phyloP scores from a whole-genome alignment of 805 yeast genomes.

The Candida dajiaensis region DNA sequence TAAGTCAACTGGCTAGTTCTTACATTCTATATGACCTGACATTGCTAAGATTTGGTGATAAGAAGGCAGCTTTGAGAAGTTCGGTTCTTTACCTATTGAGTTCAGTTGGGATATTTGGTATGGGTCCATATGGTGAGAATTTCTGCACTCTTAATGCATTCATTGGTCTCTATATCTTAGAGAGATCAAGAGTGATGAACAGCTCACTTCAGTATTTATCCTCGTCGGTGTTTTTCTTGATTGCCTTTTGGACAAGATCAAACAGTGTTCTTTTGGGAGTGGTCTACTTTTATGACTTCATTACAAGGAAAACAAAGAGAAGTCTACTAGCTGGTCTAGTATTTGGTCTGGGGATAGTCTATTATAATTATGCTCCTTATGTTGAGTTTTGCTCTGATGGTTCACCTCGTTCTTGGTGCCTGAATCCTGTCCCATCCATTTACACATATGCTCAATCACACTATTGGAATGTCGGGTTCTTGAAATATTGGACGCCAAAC shows the following conservation, averaged over 20 bases:
- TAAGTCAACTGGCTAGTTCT: slow-evolving; percentile 44
- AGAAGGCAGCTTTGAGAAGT: slow-evolving; percentile 27
- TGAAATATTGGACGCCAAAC: slow-evolving; percentile 74
- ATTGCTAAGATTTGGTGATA: slow-evolving; percentile 22
- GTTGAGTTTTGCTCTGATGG: slow-evolving; percentile 49
- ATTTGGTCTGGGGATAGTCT: slow-evolving; percentile 40
- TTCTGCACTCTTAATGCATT: slow-evolving; percentile 57
- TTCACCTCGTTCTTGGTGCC: slow-evolving; percentile 73
- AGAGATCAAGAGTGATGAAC: slow-evolving; percentile 10
- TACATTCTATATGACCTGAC: slow-evolving; percentile 49
- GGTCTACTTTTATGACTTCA: slow-evolving; percentile 50
- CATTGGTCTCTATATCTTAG: slow-evolving; percentile 44
- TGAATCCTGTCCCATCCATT: slow-evolving; percentile 46
- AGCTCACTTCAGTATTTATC: slow-evolving; percentile 3
- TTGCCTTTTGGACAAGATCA: slow-evolving; percentile 62
- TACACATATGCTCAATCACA: slow-evolving; percentile 65
- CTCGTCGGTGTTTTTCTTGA: slow-evolving; percentile 37
- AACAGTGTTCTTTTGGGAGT: slow-evolving; percentile 73
- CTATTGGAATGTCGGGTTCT: slow-evolving; percentile 84
- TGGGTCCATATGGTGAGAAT: slow-evolving; percentile 74
- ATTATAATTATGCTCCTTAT: slow-evolving; percentile 50
- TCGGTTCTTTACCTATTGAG: slow-evolving; percentile 50
- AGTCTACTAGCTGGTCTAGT: slow-evolving; percentile 52
- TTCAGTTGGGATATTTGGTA: slow-evolving; percentile 76
- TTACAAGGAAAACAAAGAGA: slow-evolving; percentile 13